phyloP scores from a whole-genome alignment of 768 basidiomycete species.

The Collybia sp. region DNA sequence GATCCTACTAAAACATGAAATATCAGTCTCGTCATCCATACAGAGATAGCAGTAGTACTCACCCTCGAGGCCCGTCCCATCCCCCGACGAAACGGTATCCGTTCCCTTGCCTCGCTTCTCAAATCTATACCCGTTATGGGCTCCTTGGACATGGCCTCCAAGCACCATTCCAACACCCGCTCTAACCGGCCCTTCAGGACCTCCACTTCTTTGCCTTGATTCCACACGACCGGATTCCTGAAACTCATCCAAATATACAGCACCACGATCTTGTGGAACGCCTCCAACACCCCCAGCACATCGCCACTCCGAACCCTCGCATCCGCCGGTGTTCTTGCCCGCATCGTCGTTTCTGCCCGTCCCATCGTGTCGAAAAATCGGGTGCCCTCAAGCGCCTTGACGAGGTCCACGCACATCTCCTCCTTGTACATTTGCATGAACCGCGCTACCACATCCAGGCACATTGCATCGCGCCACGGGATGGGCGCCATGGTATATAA shows the following conservation, averaged over 20 bases:
- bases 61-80: too few relatives aligned
- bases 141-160: constrained; percentile 36
- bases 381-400: constrained; percentile 26
- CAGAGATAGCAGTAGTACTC: too few relatives aligned
- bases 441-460: constrained; percentile 24
- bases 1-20: too few relatives aligned
- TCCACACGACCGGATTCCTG: constrained; percentile 65
- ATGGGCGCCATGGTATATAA: constrained; percentile 49
- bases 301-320: not conserved
- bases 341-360: constrained; percentile 30
- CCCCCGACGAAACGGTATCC: too few relatives aligned
- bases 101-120: too few relatives aligned
- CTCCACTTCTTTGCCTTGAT: constrained; percentile 44
- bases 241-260: constrained; percentile 84
- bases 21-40: too few relatives aligned
- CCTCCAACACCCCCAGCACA: constrained; percentile 46
- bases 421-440: constrained; percentile 40
- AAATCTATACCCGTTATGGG: not conserved
- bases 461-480: constrained; percentile 40
- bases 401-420: constrained; percentile 38
- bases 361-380: constrained; percentile 37
- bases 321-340: constrained; percentile 9
- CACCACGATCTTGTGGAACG: constrained; percentile 69
- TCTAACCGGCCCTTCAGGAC: constrained; percentile 62
- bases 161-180: constrained; percentile 57